Base-by-base conservation (phyloP, 257 asterid species). In the Avicennia marina region DNA sequence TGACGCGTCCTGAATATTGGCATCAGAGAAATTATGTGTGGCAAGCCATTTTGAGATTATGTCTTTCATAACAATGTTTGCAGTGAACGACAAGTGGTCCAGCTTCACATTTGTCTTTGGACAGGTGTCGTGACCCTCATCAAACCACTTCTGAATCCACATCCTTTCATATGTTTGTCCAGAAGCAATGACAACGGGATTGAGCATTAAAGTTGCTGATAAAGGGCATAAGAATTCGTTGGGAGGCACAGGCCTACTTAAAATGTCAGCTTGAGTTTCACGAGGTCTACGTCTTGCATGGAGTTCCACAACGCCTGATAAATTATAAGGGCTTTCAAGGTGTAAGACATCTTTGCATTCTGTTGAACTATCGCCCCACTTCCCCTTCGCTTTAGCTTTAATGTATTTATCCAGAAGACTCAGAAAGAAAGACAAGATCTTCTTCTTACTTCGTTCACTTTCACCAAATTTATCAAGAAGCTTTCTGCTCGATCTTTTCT, bases 111-210 rank as follows among this genome's bases (percentile, higher is more conserved):
- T 68, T 7, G 95, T 85, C 75, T 68, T 77, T 1, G 98, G 98
- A 67, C 97, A 91, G 40, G 75, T 64, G 42, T 63, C 66, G 50
- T 84, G 77, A 25, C 95, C 95, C 77, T 88, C 94, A 29, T 76
- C 89, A 27, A 91, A 79, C 98, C 98, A 91, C 53, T 75, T 91
- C 65, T 88, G 85, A 56, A 91, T 81, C 95, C 95, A 83, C 54
- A 60, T 63, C 70, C 90, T 84, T 72, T 91, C 98, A 26, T 71
- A 91, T 12, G 97, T 85, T 72, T 70, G 78, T 24, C 97, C 98
- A 2, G 98, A 91, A 25, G 83, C 82, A 64, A 88, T 78, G 50
- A 88, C 76, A 40, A 88, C 98, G 1, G 98, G 98, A 44, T 86
- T 95, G 57, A 74, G 66, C 97, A 91, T 91, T 42, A 91, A 41